A percentile compares a stretch with the other conserved stretches of the same genome.
Evolutionary conservation across 805 yeast species (phyloP).

Genomic region (Cyberlindnera mycetangii): DNA sequence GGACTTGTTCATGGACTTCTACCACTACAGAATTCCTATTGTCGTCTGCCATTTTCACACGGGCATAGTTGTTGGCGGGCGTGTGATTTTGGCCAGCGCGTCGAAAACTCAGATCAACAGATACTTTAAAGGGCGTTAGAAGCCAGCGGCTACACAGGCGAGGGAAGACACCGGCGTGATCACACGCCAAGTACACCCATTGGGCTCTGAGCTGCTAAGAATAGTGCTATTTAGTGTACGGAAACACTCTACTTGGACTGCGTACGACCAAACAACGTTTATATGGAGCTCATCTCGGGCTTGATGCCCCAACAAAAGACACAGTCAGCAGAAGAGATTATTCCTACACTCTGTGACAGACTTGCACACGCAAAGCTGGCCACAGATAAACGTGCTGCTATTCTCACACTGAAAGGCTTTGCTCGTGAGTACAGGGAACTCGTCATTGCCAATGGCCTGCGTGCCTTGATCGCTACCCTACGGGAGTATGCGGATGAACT

Average conservation of each 20-base stretch:
- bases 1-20: too few species aligned
- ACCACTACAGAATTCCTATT: background rate
- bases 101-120: background rate
- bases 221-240: too few species aligned
- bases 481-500: slow-evolving; percentile 65
- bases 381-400: slow-evolving; percentile 88
- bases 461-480: slow-evolving; percentile 67
- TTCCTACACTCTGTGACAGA: slow-evolving; percentile 84
- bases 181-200: too few species aligned
- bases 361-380: slow-evolving; percentile 77
- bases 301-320: slow-evolving; percentile 45
- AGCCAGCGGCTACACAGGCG: too few species aligned
- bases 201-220: too few species aligned
- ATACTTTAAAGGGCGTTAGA: too few species aligned
- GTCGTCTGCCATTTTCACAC: background rate
- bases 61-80: background rate
- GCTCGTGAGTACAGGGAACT: slow-evolving; percentile 85
- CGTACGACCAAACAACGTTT: too few species aligned
- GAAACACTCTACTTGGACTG: too few species aligned
- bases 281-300: slow-evolving; percentile 43
- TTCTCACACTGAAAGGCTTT: slow-evolving; percentile 83
- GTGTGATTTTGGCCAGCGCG: slow-evolving; percentile 3
- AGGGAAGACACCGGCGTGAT: too few species aligned
- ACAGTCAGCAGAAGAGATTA: slow-evolving; percentile 75
- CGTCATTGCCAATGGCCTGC: slow-evolving; percentile 82